phyloP scores from a whole-genome alignment of 805 yeast species.

The Suhomyces sp. region DNA sequence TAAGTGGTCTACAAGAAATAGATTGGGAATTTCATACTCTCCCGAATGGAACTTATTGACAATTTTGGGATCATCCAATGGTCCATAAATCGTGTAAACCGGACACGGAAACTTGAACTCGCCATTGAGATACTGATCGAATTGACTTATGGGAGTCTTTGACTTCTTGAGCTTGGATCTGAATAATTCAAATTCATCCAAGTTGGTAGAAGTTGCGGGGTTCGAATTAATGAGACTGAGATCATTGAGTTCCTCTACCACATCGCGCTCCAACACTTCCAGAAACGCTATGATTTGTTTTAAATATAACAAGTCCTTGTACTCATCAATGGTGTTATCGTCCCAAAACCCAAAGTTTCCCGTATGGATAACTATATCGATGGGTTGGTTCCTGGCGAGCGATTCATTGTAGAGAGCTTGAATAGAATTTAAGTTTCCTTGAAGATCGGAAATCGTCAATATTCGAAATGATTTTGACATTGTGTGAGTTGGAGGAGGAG shows the following conservation, averaged over 20 bases:
- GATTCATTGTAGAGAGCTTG: conserved; percentile 14
- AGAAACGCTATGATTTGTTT: conserved; percentile 69
- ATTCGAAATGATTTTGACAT: conserved; percentile 13
- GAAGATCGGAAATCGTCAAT: conserved; percentile 28
- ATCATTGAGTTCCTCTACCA: conserved; percentile 52
- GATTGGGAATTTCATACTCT: conserved; percentile 52
- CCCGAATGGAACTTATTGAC: conserved; percentile 61
- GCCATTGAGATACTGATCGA: conserved; percentile 33
- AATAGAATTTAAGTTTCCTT: conserved; percentile 25
- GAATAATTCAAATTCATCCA: conserved; percentile 4
- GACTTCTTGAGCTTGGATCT: conserved; percentile 10
- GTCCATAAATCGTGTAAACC: conserved; percentile 76
- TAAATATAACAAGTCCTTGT: conserved; percentile 54
- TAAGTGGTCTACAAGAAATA: conserved; percentile 61
- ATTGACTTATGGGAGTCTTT: conserved; percentile 16
- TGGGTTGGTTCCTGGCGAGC: conserved; percentile 7
- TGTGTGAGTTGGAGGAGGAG: neutral
- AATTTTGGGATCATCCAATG: conserved; percentile 70
- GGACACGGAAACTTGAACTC: conserved; percentile 49
- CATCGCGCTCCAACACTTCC: conserved; percentile 50
- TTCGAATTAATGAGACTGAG: conserved; percentile 17
- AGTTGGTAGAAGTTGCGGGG: neutral
- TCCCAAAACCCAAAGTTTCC: conserved; percentile 61
- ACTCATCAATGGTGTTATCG: conserved; percentile 47
- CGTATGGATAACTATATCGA: conserved; percentile 23